phyloP scores from a whole-genome alignment of 2,329 filamentous ascomycete genomes.

The Alternaria gansuensis region DNA sequence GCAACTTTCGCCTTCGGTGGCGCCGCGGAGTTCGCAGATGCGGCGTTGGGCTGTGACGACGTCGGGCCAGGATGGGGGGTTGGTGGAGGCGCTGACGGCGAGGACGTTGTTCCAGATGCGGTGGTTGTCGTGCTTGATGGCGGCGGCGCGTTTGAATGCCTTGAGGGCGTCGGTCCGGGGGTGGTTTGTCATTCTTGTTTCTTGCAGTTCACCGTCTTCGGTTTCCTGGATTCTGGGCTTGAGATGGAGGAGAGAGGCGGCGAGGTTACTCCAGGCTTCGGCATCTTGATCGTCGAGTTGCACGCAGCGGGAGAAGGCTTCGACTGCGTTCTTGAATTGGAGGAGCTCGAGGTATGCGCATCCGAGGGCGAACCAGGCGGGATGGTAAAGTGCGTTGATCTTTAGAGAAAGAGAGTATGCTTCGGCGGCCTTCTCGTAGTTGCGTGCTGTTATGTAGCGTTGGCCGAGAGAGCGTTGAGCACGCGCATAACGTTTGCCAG shows the following conservation, averaged over 20 bases:
- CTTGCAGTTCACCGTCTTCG: constrained; percentile 50
- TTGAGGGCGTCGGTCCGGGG: constrained; percentile 77
- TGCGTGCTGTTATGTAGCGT: constrained; percentile 72
- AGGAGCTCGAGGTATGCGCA: constrained; percentile 84
- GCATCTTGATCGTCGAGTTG: constrained; percentile 88
- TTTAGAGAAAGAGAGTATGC: constrained; percentile 81
- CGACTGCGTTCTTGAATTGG: constrained; percentile 78
- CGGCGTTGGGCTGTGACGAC: constrained; percentile 77
- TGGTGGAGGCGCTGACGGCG: constrained; percentile 80
- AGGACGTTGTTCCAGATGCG: constrained; percentile 98
- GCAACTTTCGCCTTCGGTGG: constrained; percentile 74
- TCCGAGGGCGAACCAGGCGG: constrained; percentile 89
- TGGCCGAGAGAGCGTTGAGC: constrained; percentile 89
- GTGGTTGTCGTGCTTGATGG: constrained; percentile 84
- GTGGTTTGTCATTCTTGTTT: constrained; percentile 49
- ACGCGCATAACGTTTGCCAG: constrained; percentile 79
- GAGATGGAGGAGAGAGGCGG: constrained; percentile 78
- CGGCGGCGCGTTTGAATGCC: constrained; percentile 87
- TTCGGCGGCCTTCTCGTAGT: constrained; percentile 74
- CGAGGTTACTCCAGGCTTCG: constrained; percentile 93
- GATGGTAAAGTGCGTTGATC: constrained; percentile 81
- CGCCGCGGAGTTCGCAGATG: constrained; percentile 76
- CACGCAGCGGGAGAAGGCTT: constrained; percentile 84
- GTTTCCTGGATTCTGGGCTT: constrained; percentile 58
- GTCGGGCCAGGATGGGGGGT: constrained; percentile 77